Percentiles rank a stretch among this genome's conserved stretches.
These are phyloP conservation scores for Haplosporangium sp. DNA, from an alignment of 371 early-diverging fungal species.

Conservation along the genomic window DNA sequence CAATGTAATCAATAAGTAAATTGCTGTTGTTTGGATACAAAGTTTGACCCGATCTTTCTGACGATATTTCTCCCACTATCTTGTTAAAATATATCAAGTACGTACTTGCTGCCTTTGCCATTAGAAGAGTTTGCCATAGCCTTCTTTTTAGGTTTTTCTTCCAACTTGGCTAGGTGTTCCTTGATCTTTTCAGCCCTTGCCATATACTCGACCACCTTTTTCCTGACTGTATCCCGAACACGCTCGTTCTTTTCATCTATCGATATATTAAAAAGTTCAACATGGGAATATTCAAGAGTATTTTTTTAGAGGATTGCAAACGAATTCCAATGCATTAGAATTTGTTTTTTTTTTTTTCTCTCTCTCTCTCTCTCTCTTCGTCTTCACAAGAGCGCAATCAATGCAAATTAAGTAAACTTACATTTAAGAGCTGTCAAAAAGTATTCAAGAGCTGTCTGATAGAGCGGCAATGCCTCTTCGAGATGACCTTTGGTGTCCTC, in stretches of 20 bases:
- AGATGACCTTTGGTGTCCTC: conserved; percentile 93
- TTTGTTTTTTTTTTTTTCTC: neutral
- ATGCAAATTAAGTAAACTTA: conserved; percentile 58
- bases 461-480: conserved; percentile 91
- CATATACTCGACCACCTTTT: conserved; percentile 92
- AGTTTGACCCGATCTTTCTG: neutral
- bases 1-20: neutral
- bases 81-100: neutral
- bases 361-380: too few relatives aligned
- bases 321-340: neutral
- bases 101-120: conserved; percentile 61
- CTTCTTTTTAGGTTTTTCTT: conserved; percentile 76
- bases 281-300: neutral
- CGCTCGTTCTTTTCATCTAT: conserved; percentile 96
- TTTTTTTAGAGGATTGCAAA: neutral
- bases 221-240: conserved; percentile 87
- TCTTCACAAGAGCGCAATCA: neutral
- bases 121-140: conserved; percentile 65
- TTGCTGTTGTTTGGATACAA: conserved; percentile 1
- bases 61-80: neutral
- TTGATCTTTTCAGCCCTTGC: conserved; percentile 95
- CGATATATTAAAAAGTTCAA: neutral
- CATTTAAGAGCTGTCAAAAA: conserved; percentile 96
- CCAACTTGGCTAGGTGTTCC: conserved; percentile 79
- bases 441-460: conserved; percentile 90